Percentiles rank a stretch among this genome's conserved stretches.
These are phyloP conservation scores for Calamus simplicifolius DNA, from an alignment of 176 grass and related monocot species.

Conservation along the genomic window DNA sequence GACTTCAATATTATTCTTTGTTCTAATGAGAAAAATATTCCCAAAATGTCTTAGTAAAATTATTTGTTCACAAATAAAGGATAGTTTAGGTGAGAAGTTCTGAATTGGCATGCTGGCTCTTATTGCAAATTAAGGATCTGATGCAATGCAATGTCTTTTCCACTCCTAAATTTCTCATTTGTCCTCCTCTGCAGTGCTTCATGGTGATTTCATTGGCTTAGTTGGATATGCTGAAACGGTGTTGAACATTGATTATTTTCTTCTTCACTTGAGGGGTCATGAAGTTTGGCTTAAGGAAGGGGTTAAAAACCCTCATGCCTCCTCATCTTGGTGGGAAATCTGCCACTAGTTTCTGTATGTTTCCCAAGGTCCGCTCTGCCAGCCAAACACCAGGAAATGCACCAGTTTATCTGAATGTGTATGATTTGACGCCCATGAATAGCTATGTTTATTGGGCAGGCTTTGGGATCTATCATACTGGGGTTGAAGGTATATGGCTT, in stretches of 20 bases:
- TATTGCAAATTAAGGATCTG: too few species aligned
- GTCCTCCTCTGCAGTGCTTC: too few species aligned
- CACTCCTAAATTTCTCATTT: too few species aligned
- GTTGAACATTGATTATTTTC: slow-evolving; percentile 1
- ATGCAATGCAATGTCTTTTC: too few species aligned
- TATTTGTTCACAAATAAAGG: too few species aligned
- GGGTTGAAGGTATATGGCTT: slow-evolving; percentile 66
- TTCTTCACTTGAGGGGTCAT: slow-evolving; percentile 39
- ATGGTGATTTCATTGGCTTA: too few species aligned
- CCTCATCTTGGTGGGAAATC: slow-evolving; percentile 58
- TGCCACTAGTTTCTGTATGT: slow-evolving; percentile 56
- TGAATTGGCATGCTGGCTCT: too few species aligned
- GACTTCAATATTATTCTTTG: too few species aligned
- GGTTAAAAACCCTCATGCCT: slow-evolving; percentile 85
- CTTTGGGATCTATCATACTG: slow-evolving; percentile 93
- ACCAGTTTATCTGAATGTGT: slow-evolving; percentile 96
- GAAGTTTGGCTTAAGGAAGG: slow-evolving; percentile 77
- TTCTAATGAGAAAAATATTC: too few species aligned
- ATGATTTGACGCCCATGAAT: slow-evolving; percentile 96
- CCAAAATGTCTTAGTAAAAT: too few species aligned
- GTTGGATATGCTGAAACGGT: too few species aligned
- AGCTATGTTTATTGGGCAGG: slow-evolving; percentile 91
- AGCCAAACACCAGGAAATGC: slow-evolving; percentile 51
- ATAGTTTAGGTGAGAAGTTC: too few species aligned
- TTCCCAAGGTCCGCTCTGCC: slow-evolving; percentile 68